These are phyloP conservation scores for Helicostylum pulchrum DNA, from an alignment of 192 early-diverging fungal genomes.

Conservation along the genomic window DNA sequence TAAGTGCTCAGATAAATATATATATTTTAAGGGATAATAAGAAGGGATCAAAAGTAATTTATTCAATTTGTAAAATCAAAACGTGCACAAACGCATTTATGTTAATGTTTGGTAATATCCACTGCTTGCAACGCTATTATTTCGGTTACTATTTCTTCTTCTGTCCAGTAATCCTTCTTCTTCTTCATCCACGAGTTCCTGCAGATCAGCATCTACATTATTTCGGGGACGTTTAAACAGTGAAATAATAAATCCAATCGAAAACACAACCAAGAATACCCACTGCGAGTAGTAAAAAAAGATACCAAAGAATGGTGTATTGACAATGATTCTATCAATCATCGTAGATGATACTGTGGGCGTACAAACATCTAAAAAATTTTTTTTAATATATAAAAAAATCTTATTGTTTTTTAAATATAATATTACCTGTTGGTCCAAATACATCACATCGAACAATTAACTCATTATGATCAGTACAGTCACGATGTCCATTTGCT, in stretches of 20 bases:
- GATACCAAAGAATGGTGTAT: slow-evolving; percentile 52
- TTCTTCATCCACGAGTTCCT: slow-evolving; percentile 14
- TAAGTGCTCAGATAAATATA: background rate
- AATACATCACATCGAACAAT: slow-evolving; percentile 57
- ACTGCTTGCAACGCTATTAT: background rate
- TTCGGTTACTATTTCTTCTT: background rate
- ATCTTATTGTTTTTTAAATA: background rate
- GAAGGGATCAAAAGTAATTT: background rate
- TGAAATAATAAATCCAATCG: slow-evolving; percentile 35
- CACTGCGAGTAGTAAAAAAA: slow-evolving; percentile 55
- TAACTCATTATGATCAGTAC: slow-evolving; percentile 42
- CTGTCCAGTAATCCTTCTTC: background rate
- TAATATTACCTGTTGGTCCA: slow-evolving; percentile 41
- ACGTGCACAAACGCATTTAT: background rate
- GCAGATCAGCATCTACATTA: background rate
- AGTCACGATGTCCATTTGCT: slow-evolving; percentile 33
- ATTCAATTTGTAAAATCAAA: background rate
- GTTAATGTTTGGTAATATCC: background rate
- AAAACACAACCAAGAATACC: slow-evolving; percentile 46
- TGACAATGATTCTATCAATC: slow-evolving; percentile 43
- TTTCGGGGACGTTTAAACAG: slow-evolving; percentile 1
- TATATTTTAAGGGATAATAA: too few species aligned
- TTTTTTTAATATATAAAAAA: background rate
- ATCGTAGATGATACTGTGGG: slow-evolving; percentile 53
- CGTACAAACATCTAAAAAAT: slow-evolving; percentile 47